Evolutionary conservation across 345 rosid genomes (phyloP), one percentile per base, ranked within the genome.

Genomic region (Citrus trifoliata): DNA sequence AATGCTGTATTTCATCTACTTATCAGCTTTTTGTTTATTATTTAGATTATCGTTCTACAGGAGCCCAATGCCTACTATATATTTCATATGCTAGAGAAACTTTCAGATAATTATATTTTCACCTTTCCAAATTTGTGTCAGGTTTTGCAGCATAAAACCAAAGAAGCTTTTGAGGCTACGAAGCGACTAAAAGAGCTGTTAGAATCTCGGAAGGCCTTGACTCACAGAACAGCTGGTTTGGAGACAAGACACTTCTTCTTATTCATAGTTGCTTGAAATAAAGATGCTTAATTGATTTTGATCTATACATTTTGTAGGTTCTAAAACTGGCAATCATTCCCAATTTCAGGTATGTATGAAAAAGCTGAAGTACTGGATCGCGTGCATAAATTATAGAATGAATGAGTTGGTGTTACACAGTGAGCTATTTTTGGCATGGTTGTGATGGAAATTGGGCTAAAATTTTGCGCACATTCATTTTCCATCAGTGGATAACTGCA

Each of bases 71-170:
- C 22, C 14, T 64, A 55, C 40, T 22, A 32, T 28, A 53, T 18
- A 14, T 75, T 5, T 75, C 48, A 27, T 51, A 65, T 75, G 48
- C 7, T 13, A 32, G 14, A 61, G 22, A 64, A 61, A 27, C 61
- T 64, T 69, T 58, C 30, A 6, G 28, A 62, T 46, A 72, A 35
- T 70, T 38, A 69, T 51, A 27, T 35, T 74, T 42, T 70, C 60
- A 46, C 38, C 65, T 51, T 40, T 83, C 2, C 25, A 70, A 38
- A 46, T 71, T 61, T 75, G 68, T 71, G 22, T 78, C 83, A 95
- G 99, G 96, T 91, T 74, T 79, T 92, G 88, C 92, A 88, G 74
- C 86, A 90, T 42, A 95, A 93, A 85, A 88, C 87, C n/a, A 82
- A 90, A 86, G 96, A 92, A 83, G 91, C 93, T 83, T 80, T 79